Base-by-base conservation (phyloP, 2,329 filamentous ascomycete genomes). In the Aureobasidium sp. region DNA sequence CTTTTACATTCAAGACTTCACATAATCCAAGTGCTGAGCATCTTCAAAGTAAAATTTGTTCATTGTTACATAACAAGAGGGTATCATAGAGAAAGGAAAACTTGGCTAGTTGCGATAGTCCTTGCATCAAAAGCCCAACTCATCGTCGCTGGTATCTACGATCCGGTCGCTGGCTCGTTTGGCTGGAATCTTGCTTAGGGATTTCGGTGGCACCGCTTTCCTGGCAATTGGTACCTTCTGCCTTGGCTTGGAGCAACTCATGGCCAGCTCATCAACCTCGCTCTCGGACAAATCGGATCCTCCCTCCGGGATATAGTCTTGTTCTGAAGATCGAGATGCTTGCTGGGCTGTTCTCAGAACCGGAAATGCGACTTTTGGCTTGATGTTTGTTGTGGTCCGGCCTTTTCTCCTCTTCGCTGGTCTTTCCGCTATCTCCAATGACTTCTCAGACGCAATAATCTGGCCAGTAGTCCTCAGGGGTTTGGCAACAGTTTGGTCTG, bases 191-290 rank as follows among this genome's bases (percentile, higher is more conserved):
- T 25, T 57, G 5, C 17, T 15, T 2, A 27, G 8, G 36, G 39
- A 11, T 17, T 57, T 44, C 1, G 12, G 17, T 57, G 53, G 39
- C 29, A 36, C 39, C 11, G 6, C 39, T 34, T 34, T 44, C 11
- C 29, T 45, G 5, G 9, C 37, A 45, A 29, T 3, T 29, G 25
- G 6, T 31, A 9, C 27, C 20, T 4, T 9, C 9, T 14, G 17
- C 12, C 31, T 41, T 37, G 37, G 36, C 29, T 63, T 63, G 8
- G 27, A 37, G 41, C 55, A 59, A 25, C 62, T 61, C 62, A 61
- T 61, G 25, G 56, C 49, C 17, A 63, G 56, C 41, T 63, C 62
- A 25, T 63, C 62, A n/a, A 58, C 20, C 15, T 48, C 55, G 15
- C 34, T 34, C 5, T 37, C 55, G 15, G 22, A 31, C n/a, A n/a